These are phyloP conservation scores for Sonneratia caseolaris DNA, from an alignment of 345 rosid genomes.

Conservation along the genomic window DNA sequence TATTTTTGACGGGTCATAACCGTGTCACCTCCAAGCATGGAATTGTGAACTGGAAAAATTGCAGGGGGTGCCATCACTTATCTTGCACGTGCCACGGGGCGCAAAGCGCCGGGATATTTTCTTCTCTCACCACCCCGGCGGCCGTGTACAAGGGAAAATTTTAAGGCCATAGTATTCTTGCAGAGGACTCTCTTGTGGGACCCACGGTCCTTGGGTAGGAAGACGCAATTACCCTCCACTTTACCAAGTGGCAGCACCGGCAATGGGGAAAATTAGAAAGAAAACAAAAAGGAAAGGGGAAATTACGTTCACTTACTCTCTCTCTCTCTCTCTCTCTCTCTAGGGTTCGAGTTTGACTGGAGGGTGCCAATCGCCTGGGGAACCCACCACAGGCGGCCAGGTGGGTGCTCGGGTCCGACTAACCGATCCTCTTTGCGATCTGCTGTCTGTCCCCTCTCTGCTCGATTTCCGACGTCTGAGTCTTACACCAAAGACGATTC, in stretches of 20 bases:
- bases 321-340: background rate
- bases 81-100: too few species aligned
- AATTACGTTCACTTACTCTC: background rate
- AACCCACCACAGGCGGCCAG: conserved; percentile 28
- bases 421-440: conserved; percentile 8
- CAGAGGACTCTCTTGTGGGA: background rate
- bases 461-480: background rate
- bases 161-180: background rate
- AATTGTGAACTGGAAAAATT: too few species aligned
- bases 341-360: conserved; percentile 30
- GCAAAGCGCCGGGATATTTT: too few species aligned
- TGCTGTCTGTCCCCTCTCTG: conserved; percentile 19
- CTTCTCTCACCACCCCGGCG: too few species aligned
- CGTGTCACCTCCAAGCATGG: too few species aligned
- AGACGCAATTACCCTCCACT: background rate
- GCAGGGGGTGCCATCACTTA: too few species aligned
- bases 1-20: too few species aligned
- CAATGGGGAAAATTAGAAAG: background rate
- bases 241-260: background rate
- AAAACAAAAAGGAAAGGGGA: background rate
- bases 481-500: conserved; percentile 2
- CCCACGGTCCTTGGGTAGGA: background rate
- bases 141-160: too few species aligned
- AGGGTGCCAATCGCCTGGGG: conserved; percentile 34
- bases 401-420: conserved; percentile 22